Evolutionary conservation across 2,329 filamentous ascomycete genomes (phyloP), one percentile per base, ranked within the genome.

Genomic region (Pestalotiopsis sp.): DNA sequence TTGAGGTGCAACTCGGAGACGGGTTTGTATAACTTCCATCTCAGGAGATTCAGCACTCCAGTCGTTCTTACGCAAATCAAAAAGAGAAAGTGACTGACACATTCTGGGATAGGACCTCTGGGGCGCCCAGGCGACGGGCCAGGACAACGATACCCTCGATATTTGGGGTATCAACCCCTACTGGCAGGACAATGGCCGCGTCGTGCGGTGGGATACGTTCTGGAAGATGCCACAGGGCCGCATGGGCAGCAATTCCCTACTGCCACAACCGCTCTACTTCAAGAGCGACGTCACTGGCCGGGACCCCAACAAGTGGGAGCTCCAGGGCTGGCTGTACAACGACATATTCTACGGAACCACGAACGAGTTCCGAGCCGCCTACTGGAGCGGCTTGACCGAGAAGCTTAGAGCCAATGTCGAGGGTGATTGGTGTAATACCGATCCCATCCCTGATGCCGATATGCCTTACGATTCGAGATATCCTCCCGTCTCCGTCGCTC

Each of bases 321-420:
- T 87, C 0, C 78, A 81, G 20, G 84, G 84, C 2, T 89, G 86
- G 85, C 82, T 86, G 17, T 89, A 88, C 73, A 84, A 87, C 68
- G 82, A 83, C 59, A 75, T 85, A n/a, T 85, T 85, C 70, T 90
- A 89, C 72, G 74, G 80, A 40, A 83, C 83, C 4, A 84, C 83
- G 1, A 79, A 86, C 20, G 81, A 80, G 4, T 85, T 88, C 74
- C 77, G 83, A 41, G 72, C 67, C 0, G 85, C 85, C 2, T 84
- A 82, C 72, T 81, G 77, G 67, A 76, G 76, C 25, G 77, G 79
- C 3, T 78, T 75, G 4, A 86, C 88, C 69, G 79, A 81, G 62
- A 86, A 85, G 72, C 78, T 85, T 25, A 78, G 79, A 38, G 77
- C 83, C 25, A 85, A 84, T 60, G 77, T 85, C 0, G 83, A 86